Evolutionary conservation across 1,284 basidiomycete genomes (phyloP).

Genomic region (Trichosporon ovoides): DNA sequence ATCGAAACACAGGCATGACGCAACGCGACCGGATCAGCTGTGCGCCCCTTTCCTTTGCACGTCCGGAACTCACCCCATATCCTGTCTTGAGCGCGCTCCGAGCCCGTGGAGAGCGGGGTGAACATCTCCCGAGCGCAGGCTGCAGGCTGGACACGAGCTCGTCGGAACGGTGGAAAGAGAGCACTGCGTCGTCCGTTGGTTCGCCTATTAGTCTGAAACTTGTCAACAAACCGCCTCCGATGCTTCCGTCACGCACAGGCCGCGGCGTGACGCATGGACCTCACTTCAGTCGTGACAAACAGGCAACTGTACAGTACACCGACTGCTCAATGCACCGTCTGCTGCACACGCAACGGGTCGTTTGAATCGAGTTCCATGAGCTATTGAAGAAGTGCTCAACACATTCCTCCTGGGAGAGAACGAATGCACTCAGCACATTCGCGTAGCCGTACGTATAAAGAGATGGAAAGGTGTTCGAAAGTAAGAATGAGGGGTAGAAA

Average conservation of each 20-base stretch:
- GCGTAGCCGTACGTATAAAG: neutral
- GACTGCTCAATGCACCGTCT: too few species aligned
- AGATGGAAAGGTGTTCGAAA: neutral
- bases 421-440: conserved; percentile 3
- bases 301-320: too few species aligned
- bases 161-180: neutral
- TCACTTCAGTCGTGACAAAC: neutral
- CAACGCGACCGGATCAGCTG: neutral
- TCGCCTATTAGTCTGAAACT: neutral
- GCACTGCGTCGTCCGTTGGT: neutral
- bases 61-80: conserved; percentile 41
- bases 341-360: neutral
- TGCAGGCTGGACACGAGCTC: too few species aligned
- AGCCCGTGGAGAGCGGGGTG: conserved; percentile 47
- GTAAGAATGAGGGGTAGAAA: neutral
- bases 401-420: neutral
- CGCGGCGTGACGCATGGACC: neutral
- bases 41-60: neutral
- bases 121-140: conserved; percentile 33
- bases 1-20: neutral
- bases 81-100: conserved; percentile 45
- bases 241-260: neutral
- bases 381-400: conserved; percentile 1
- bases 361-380: neutral
- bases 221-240: neutral